A percentile compares a stretch with the other conserved stretches of the same genome.
These are phyloP conservation scores for Verticillium nonalfalfae DNA, from an alignment of 2,329 filamentous ascomycete species.

Conservation along the genomic window DNA sequence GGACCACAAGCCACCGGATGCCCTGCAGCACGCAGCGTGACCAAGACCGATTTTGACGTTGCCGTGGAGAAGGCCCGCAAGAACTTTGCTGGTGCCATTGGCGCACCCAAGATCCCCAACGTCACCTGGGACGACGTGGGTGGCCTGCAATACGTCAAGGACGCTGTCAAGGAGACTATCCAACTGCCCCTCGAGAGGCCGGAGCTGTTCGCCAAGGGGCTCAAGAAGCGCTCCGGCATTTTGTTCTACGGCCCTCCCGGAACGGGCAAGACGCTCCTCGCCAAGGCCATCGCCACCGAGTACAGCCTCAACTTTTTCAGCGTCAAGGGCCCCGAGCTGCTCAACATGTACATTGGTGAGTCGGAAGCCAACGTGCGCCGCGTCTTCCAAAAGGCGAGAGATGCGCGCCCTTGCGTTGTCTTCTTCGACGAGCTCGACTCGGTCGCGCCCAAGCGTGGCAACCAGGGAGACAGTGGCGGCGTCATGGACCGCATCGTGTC, in stretches of 20 bases:
- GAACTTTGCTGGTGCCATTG: constrained; percentile 96
- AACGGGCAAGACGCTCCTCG: constrained; percentile 86
- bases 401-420: constrained; percentile 81
- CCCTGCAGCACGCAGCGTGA: constrained; percentile 69
- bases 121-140: constrained; percentile 96
- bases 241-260: constrained; percentile 82
- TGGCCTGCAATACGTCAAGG: constrained; percentile 88
- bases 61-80: constrained; percentile 93
- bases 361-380: constrained; percentile 87
- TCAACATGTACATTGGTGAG: constrained; percentile 96
- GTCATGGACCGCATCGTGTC: constrained; percentile 98
- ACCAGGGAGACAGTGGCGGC: constrained; percentile 93
- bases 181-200: constrained; percentile 86
- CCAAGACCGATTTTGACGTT: constrained; percentile 78
- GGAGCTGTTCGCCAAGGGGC: constrained; percentile 91
- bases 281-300: constrained; percentile 89
- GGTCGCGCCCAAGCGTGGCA: constrained; percentile 91
- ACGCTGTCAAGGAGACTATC: constrained; percentile 95
- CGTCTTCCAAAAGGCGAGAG: constrained; percentile 80
- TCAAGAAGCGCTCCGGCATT: constrained; percentile 96
- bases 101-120: constrained; percentile 95
- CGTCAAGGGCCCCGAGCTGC: constrained; percentile 83
- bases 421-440: constrained; percentile 94
- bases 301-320: constrained; percentile 94
- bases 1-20: constrained; percentile 83